Conservation (phyloP, 2,329 filamentous ascomycete species). For the Sclerotinia minor region DNA sequence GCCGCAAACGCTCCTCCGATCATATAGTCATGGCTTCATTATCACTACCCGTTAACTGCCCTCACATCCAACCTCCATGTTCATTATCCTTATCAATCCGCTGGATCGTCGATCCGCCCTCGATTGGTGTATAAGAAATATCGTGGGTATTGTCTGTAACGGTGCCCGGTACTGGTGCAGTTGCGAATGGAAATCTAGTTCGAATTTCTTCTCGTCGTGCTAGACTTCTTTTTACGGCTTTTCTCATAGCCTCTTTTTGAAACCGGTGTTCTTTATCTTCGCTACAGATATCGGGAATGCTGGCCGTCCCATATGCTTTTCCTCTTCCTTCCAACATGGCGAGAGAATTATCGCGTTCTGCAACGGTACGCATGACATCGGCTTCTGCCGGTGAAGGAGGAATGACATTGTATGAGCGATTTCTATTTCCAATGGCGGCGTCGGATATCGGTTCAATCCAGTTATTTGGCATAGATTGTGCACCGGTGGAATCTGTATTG, state of each 20-base stretch:
- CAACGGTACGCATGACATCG: slow-evolving; percentile 1
- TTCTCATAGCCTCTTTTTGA: not conserved
- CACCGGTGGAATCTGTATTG: not conserved
- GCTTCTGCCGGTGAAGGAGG: not conserved
- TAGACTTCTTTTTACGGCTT: not conserved
- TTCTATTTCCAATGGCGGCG: not conserved
- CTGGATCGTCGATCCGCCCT: not conserved
- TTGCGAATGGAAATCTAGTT: not conserved
- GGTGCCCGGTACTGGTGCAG: not conserved
- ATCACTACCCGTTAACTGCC: not conserved
- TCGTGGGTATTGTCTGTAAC: not conserved
- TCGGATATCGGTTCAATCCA: not conserved
- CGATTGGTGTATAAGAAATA: not conserved
- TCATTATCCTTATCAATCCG: not conserved
- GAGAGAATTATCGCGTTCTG: slow-evolving; percentile 10
- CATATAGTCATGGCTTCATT: not conserved
- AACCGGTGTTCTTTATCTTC: not conserved
- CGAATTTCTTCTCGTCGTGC: not conserved
- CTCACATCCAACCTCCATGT: not conserved
- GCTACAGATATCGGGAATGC: too few species aligned
- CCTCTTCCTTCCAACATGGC: not conserved
- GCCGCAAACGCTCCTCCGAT: not conserved
- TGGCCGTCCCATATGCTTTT: not conserved
- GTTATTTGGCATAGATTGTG: not conserved
- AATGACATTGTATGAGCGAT: not conserved